phyloP scores from a whole-genome alignment of 371 early-diverging fungal species.

The Entomophthora muscae region DNA sequence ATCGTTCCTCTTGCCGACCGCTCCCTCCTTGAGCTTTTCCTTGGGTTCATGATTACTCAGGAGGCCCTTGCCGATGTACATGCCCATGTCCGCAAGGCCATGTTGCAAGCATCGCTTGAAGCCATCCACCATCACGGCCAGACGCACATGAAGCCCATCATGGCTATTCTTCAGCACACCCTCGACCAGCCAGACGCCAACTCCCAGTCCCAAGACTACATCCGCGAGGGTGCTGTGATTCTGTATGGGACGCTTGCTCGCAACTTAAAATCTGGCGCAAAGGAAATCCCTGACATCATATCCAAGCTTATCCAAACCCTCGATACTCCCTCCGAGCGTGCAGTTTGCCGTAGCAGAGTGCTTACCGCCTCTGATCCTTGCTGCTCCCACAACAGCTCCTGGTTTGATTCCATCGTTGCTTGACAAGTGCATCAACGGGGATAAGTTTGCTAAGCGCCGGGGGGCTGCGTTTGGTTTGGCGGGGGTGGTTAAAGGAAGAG shows the following conservation, averaged over 20 bases:
- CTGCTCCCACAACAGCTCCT: constrained; percentile 38
- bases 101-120: constrained; percentile 77
- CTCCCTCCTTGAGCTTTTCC: constrained; percentile 31
- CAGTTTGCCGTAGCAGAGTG: constrained; percentile 89
- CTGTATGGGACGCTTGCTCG: constrained; percentile 81
- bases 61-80: constrained; percentile 77
- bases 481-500: constrained; percentile 87
- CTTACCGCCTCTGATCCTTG: constrained; percentile 78
- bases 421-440: constrained; percentile 43
- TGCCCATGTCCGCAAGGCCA: constrained; percentile 55
- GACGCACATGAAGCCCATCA: constrained; percentile 36
- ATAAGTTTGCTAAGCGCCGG: constrained; percentile 73
- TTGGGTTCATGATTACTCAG: constrained; percentile 56
- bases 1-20: constrained; percentile 43
- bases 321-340: constrained; percentile 88
- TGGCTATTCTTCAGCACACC: constrained; percentile 59
- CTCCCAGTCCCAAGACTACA: constrained; percentile 48
- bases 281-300: constrained; percentile 60
- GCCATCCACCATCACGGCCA: constrained; percentile 57
- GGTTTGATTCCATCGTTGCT: constrained; percentile 40
- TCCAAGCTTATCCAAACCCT: constrained; percentile 74
- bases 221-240: constrained; percentile 82
- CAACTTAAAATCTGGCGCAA: constrained; percentile 53
- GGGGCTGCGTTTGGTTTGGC: constrained; percentile 95
- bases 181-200: constrained; percentile 37